These are phyloP conservation scores for Globisporangium nunn DNA, from an alignment of 352 stramenopile genomes.

Conservation along the genomic window DNA sequence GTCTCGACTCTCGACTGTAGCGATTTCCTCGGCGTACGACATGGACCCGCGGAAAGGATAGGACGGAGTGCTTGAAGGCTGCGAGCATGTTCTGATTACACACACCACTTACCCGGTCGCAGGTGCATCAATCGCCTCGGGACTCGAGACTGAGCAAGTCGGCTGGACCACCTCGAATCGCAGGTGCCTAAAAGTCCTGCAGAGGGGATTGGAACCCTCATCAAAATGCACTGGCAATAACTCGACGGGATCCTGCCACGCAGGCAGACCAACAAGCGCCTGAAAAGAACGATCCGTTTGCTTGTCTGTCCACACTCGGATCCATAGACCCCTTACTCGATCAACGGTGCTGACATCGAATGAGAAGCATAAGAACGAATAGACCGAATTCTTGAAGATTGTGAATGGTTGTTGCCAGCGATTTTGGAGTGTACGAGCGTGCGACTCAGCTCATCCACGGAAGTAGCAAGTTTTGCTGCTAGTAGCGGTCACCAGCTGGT, in stretches of 20 bases:
- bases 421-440: not conserved
- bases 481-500: not conserved
- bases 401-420: not conserved
- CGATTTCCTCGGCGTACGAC: conserved; percentile 3
- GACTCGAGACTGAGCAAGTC: not conserved
- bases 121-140: not conserved
- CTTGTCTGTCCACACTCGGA: no score
- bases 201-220: no score
- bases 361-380: not conserved
- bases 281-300: no score
- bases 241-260: not conserved
- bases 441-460: not conserved
- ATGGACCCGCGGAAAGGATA: conserved; percentile 5
- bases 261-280: not conserved
- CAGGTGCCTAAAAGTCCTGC: not conserved
- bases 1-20: not conserved
- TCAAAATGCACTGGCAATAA: not conserved
- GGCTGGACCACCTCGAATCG: not conserved
- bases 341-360: no score
- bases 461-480: not conserved
- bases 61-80: not conserved
- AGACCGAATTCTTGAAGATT: not conserved
- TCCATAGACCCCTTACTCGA: no score
- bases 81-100: not conserved
- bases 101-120: not conserved